Conservation (phyloP, 148 eudicot genomes). For the Vaccinium darrowii region DNA sequence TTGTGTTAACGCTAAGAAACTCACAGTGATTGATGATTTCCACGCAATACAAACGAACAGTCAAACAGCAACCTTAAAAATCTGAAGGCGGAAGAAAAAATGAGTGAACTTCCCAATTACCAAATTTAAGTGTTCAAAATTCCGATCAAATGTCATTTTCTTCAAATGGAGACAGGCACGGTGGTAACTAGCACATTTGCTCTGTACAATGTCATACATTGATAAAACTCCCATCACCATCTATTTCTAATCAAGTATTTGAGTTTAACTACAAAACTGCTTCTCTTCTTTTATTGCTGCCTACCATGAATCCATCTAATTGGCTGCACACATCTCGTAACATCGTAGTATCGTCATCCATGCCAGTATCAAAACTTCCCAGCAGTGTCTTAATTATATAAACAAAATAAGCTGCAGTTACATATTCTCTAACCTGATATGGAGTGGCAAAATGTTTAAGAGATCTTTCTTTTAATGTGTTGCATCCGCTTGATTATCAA, state of each 20-base stretch:
- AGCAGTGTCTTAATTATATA: not conserved
- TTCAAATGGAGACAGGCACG: not conserved
- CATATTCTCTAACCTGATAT: not conserved
- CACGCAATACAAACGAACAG: not conserved
- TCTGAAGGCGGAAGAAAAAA: not conserved
- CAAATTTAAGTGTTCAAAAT: not conserved
- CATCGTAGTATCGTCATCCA: not conserved
- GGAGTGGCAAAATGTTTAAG: not conserved
- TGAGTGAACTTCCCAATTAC: not conserved
- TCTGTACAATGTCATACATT: not conserved
- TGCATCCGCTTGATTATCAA: not conserved
- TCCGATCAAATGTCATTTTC: not conserved
- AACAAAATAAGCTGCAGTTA: not conserved
- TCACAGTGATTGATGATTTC: not conserved
- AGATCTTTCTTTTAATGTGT: not conserved
- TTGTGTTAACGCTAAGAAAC: not conserved
- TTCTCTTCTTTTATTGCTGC: not conserved
- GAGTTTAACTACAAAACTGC: not conserved
- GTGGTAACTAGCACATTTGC: not conserved
- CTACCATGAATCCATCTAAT: not conserved
- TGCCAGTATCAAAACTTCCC: not conserved
- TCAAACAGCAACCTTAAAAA: not conserved
- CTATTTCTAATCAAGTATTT: not conserved
- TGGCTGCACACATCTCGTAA: not conserved
- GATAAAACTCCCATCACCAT: not conserved